A percentile compares a stretch with the other conserved stretches of the same genome.
phyloP scores from a whole-genome alignment of 2,329 filamentous ascomycete species.

The Davidsoniella eucalypti region DNA sequence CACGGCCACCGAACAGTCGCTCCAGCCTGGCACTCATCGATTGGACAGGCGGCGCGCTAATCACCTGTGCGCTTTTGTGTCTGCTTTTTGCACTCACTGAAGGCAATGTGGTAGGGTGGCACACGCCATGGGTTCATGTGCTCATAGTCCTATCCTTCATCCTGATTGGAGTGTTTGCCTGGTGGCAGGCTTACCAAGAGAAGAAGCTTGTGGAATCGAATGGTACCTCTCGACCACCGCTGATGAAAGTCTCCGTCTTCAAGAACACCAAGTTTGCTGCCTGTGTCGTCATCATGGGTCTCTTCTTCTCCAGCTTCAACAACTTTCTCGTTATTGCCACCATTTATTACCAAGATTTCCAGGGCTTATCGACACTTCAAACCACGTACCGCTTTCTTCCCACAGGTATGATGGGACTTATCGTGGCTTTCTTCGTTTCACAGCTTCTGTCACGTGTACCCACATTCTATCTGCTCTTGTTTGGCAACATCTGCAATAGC shows the following conservation, averaged over 20 bases:
- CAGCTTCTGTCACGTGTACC: slow-evolving; percentile 40
- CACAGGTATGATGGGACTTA: slow-evolving; percentile 40
- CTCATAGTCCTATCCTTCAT: slow-evolving; percentile 42
- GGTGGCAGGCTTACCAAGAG: slow-evolving; percentile 46
- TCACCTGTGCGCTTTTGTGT: slow-evolving; percentile 44
- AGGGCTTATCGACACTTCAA: slow-evolving; percentile 42
- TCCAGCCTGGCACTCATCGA: slow-evolving; percentile 22
- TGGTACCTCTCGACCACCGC: slow-evolving; percentile 16
- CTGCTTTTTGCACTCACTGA: slow-evolving; percentile 52
- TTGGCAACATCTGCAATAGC: slow-evolving; percentile 39
- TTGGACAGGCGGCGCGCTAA: slow-evolving; percentile 47
- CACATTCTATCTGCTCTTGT: slow-evolving; percentile 38
- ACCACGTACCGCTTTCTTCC: slow-evolving; percentile 55
- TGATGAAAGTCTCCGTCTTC: slow-evolving; percentile 49
- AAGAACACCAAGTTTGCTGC: slow-evolving; percentile 40
- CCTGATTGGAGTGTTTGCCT: slow-evolving; percentile 37
- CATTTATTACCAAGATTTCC: slow-evolving; percentile 54
- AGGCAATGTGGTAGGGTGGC: slow-evolving; percentile 54
- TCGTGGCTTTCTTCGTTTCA: slow-evolving; percentile 40
- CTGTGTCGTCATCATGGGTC: slow-evolving; percentile 46
- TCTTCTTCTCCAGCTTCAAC: slow-evolving; percentile 54
- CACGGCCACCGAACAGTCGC: slow-evolving; percentile 7
- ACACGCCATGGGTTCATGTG: slow-evolving; percentile 41
- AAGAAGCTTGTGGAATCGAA: slow-evolving; percentile 19
- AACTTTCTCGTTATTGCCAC: slow-evolving; percentile 51